phyloP scores from a whole-genome alignment of 352 stramenopile genomes.

The Globisporangium cystogenes region DNA sequence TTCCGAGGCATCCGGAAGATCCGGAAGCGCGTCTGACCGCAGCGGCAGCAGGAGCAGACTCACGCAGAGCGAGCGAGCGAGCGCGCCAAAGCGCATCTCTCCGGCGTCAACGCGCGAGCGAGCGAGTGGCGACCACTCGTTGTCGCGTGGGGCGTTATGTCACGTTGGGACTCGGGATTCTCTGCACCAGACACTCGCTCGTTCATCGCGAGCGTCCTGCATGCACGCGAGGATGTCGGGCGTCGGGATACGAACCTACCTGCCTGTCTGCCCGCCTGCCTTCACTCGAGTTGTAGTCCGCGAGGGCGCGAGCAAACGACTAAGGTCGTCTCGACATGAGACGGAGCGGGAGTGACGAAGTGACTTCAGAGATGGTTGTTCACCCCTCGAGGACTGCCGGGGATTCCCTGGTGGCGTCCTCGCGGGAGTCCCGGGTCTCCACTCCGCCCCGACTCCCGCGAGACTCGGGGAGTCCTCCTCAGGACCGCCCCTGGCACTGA shows the following conservation, averaged over 20 bases:
- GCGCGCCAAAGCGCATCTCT: background rate
- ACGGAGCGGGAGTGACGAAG: background rate
- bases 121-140: background rate
- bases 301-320: constrained; percentile 1
- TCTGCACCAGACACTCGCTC: background rate
- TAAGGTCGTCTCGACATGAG: background rate
- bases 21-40: background rate
- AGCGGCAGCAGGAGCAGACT: background rate
- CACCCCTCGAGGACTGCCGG: background rate
- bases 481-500: no score
- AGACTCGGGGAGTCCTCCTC: background rate
- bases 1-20: background rate
- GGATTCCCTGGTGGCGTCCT: background rate
- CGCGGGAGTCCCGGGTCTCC: background rate
- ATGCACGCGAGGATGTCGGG: no score
- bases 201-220: background rate
- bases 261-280: no score
- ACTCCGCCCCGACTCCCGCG: background rate
- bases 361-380: no score
- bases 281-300: constrained; percentile 1
- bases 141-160: background rate
- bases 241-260: no score
- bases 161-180: no score
- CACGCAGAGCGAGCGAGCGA: background rate
- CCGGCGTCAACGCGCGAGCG: background rate